These are phyloP conservation scores for Tephrocybe sp. DNA, from an alignment of 768 basidiomycete genomes.

Conservation along the genomic window DNA sequence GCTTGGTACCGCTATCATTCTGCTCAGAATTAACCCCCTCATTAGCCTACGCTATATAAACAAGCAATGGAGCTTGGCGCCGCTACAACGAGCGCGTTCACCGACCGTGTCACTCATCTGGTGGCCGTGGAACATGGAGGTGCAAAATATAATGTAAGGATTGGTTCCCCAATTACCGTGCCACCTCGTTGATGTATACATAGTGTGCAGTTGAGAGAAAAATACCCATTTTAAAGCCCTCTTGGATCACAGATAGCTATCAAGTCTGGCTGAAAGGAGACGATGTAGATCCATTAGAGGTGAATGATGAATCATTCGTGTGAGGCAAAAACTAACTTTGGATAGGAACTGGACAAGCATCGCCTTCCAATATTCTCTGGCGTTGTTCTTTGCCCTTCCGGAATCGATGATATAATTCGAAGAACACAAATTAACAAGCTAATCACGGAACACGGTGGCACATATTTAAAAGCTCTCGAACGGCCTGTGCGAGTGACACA, in stretches of 20 bases:
- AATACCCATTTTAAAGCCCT: conserved; percentile 74
- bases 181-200: conserved; percentile 6
- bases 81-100: conserved; percentile 63
- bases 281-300: conserved; percentile 67
- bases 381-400: conserved; percentile 71
- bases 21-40: conserved; percentile 1
- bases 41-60: conserved; percentile 66
- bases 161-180: neutral
- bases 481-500: conserved; percentile 82
- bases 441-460: conserved; percentile 59
- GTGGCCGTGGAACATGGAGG: conserved; percentile 79
- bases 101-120: conserved; percentile 84
- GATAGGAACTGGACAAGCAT: conserved; percentile 55
- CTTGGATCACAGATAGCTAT: conserved; percentile 76
- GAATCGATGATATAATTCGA: conserved; percentile 58
- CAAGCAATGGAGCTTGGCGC: conserved; percentile 84
- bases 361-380: conserved; percentile 73
- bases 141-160: conserved; percentile 72
- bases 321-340: neutral
- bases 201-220: conserved; percentile 82
- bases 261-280: conserved; percentile 76
- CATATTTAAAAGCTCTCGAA: conserved; percentile 72
- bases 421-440: conserved; percentile 64
- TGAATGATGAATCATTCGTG: conserved; percentile 26
- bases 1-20: neutral